Evolutionary conservation across 2,329 filamentous ascomycete species (phyloP), one percentile per base, ranked within the genome.

Genomic region (Colletotrichum orbiculare): DNA sequence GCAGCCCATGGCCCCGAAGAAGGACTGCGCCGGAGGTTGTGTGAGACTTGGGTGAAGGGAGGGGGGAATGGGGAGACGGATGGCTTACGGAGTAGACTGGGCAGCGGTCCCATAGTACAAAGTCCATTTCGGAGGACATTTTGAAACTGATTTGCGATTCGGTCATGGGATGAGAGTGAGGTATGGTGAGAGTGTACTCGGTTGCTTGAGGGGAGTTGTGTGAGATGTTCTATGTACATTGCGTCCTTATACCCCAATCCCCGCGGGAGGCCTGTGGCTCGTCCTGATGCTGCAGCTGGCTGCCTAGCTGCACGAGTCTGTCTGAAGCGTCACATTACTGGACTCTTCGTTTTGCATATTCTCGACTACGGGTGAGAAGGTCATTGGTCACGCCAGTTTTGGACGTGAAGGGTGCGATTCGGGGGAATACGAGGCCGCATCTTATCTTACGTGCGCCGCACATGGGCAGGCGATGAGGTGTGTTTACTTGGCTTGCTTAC

Each of bases 1-100:
- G 69, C 78, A 79, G 56, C 79, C 79, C 66, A 81, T 73, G 48
- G 78, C 78, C 42, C 79, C 78, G 68, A 81, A 80, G 71, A 80
- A 79, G 71, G 78, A 77, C 78, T 79, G 42, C 43, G 7, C 9
- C 34, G 7, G 35, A n/a, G 37, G 35, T 11, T 11, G 25, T 38
- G 42, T 17, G n/a, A 13, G 12, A 13, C 5, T 25, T 38, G 17
- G 50, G 8, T 17, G 15, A 10, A 13, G 47, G 12, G 17, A 10
- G 11, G 15, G 41, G 15, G 13, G 53, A 17, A 17, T 10, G 9
- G 43, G 38, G 17, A 17, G 17, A 17, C 17, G 17, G 12, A 12
- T 8, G 13, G 43, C 80, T 57, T 73, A 83, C 81, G 58, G 81
- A 76, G 70, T 83, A 84, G 66, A 76, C 74, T 4, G 81, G 81